These are phyloP conservation scores for Elongisporangium undulatum DNA, from an alignment of 352 stramenopile species.

Conservation along the genomic window DNA sequence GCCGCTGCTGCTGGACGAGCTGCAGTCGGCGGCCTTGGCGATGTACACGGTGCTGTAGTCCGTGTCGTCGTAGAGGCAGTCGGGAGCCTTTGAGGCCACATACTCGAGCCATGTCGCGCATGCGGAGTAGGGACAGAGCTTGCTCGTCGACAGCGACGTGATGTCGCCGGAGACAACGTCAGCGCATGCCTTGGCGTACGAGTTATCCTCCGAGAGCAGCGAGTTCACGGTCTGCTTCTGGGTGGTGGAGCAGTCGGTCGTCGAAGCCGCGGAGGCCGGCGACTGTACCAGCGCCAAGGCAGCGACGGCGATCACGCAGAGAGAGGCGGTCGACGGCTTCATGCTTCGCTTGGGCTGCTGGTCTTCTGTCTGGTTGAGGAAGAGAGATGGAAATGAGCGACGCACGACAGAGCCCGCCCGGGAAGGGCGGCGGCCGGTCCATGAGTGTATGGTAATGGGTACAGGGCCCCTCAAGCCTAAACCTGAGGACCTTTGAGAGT, in stretches of 20 bases:
- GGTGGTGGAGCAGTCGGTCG: constrained; percentile 44
- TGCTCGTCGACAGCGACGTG: constrained; percentile 37
- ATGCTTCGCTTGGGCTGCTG: constrained; percentile 10
- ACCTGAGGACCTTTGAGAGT: not conserved
- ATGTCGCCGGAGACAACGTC: constrained; percentile 44
- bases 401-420: not conserved
- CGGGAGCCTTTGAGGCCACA: constrained; percentile 40
- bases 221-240: constrained; percentile 53
- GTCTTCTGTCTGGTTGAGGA: not conserved
- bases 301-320: constrained; percentile 6
- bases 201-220: constrained; percentile 49
- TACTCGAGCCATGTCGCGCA: constrained; percentile 53
- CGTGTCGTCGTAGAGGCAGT: constrained; percentile 63
- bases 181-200: constrained; percentile 57
- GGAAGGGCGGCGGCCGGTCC: not conserved
- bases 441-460: not conserved
- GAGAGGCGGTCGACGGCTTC: constrained; percentile 21
- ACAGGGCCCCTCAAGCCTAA: not conserved
- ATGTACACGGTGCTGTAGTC: constrained; percentile 48
- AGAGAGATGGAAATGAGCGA: not conserved
- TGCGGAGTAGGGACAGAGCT: constrained; percentile 43
- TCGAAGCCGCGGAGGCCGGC: constrained; percentile 9
- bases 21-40: constrained; percentile 45
- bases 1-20: constrained; percentile 5
- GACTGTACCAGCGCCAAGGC: constrained; percentile 14